A percentile compares a stretch with the other conserved stretches of the same genome.
Evolutionary conservation across 163 green algal genomes (phyloP).

Genomic region (Prototheca wickerhamii): DNA sequence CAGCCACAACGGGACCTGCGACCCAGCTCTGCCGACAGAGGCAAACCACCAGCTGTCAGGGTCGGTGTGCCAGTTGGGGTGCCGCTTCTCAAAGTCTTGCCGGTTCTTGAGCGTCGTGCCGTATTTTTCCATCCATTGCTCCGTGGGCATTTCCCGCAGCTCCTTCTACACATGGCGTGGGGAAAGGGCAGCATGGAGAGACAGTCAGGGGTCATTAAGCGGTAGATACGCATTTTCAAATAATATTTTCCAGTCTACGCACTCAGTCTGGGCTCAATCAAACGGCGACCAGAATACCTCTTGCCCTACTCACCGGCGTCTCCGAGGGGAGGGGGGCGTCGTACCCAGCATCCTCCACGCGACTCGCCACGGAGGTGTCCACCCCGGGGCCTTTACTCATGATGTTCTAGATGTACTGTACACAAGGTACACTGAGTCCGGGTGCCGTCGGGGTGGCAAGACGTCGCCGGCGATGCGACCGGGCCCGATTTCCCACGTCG

Average conservation of each 20-base stretch:
- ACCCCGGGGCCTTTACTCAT: constrained; percentile 20
- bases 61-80: constrained; percentile 20
- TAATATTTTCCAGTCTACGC: background rate
- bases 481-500: background rate
- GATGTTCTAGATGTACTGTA: constrained; percentile 3
- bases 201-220: background rate
- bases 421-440: background rate
- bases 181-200: background rate
- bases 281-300: background rate
- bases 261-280: background rate
- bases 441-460: constrained; percentile 1
- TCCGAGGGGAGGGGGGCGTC: constrained; percentile 21
- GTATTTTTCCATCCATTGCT: constrained; percentile 30
- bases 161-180: constrained; percentile 8
- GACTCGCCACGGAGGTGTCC: constrained; percentile 7
- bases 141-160: constrained; percentile 10
- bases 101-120: constrained; percentile 21
- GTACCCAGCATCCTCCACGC: constrained; percentile 18
- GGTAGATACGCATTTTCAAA: background rate
- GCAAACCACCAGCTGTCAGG: constrained; percentile 30
- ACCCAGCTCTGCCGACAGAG: constrained; percentile 9
- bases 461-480: background rate
- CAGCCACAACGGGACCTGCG: constrained; percentile 27
- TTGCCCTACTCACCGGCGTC: background rate
- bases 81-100: constrained; percentile 15